Evolutionary conservation across 1,284 basidiomycete genomes (phyloP), one percentile per base, ranked within the genome.

Genomic region (Phlebopus sp.): DNA sequence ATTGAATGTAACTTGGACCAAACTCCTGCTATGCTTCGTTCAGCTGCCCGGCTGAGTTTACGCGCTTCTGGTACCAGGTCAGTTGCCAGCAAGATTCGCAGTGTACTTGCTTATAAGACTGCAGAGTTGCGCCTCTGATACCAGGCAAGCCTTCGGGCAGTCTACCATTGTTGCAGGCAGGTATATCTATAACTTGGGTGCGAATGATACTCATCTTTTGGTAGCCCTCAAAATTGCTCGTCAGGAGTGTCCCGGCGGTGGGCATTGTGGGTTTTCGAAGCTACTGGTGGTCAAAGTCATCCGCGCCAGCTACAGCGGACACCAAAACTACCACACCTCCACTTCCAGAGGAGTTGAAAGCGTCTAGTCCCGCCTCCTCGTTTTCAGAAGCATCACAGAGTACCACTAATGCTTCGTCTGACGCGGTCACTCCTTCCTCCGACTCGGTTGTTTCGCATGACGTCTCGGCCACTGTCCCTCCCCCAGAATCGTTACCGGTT

Each of bases 261-360:
- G 42, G 52, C 14, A 18, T 45, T 27, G 49, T 45, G 11, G 49
- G 51, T 42, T 49, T 18, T 25, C 64, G 63, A 11, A 69, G 49
- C 47, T 69, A 55, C 48, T 68, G 64, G 67, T 65, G 62, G 63
- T 64, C 63, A 2, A 65, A 58, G 38, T 46, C 67, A 37, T 25
- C 50, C 0, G 7, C 42, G 21, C 25, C 51, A 14, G 44, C 37
- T 32, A 39, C 17, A 37, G 9, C 46, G 6, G 23, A 27, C 23
- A 23, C 39, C 18, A 25, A 36, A 13, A 13, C 17, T 11, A 30
- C 37, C n/a, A 40, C 27, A 23, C 47, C 40, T 29, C 15, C 31
- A 11, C 3, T 11, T 5, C 40, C 46, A 25, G 59, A 55, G 30
- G 32, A 51, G 19, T 41, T 31, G 27, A 29, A 35, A 15, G 21